phyloP scores from a whole-genome alignment of 140 eudicot genomes.

The Cichorium intybus region DNA sequence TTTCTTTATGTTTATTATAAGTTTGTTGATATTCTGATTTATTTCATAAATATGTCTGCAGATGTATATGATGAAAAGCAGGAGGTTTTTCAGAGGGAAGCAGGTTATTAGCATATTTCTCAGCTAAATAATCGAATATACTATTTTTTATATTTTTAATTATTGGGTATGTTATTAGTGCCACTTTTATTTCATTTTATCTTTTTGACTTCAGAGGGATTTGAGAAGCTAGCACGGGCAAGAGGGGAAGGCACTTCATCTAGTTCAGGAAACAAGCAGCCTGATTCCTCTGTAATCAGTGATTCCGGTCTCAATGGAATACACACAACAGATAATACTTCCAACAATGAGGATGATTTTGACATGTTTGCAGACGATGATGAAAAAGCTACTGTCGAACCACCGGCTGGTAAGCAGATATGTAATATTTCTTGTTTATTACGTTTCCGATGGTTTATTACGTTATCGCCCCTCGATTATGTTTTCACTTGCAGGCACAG shows the following conservation, averaged over 20 bases:
- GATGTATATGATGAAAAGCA: slow-evolving; percentile 90
- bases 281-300: slow-evolving; percentile 13
- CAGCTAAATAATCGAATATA: neutral
- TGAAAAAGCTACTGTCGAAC: slow-evolving; percentile 37
- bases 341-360: slow-evolving; percentile 41
- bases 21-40: neutral
- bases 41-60: slow-evolving; percentile 25
- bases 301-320: slow-evolving; percentile 27
- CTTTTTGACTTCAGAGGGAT: slow-evolving; percentile 58
- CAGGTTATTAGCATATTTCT: slow-evolving; percentile 42
- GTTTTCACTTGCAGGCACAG: slow-evolving; percentile 47
- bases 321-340: slow-evolving; percentile 18
- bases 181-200: slow-evolving; percentile 2
- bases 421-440: neutral
- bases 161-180: neutral
- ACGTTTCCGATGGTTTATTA: neutral
- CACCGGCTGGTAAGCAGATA: slow-evolving; percentile 25
- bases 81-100: slow-evolving; percentile 90
- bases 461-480: slow-evolving; percentile 6
- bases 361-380: slow-evolving; percentile 93
- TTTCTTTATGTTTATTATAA: neutral
- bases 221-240: slow-evolving; percentile 72
- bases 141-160: no score
- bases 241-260: slow-evolving; percentile 58
- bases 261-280: slow-evolving; percentile 28